Base-by-base conservation (phyloP, 495 filamentous ascomycete species). In the Tuber melanosporum region DNA sequence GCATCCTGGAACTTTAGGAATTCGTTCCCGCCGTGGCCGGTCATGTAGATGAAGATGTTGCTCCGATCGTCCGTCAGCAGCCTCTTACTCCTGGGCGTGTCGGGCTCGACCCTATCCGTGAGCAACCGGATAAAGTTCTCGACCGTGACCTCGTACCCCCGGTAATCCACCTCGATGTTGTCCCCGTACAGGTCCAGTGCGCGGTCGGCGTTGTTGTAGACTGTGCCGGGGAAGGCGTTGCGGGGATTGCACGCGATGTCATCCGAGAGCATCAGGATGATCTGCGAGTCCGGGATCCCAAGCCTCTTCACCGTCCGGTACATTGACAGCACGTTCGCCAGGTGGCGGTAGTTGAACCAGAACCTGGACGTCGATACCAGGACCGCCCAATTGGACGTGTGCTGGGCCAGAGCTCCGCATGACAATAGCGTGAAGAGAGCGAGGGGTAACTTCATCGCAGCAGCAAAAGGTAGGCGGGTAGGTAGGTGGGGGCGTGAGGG, bases 261-360 rank as follows among this genome's bases (percentile, higher is more conserved):
- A 86, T 99, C 95, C 41, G 96, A 95, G 19, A 99, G 91, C 95
- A 99, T 98, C 76, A 99, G 91, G 84, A 99, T 98, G 85, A 99
- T 99, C 83, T 99, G 96, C 32, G 94, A 97, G 85, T 99, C 95
- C 71, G 95, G 95, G 80, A 99, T 99, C 72, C 95, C 95, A 62
- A 99, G 91, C 32, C 95, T 92, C 86, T 99, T 99, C 74, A 99
- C 95, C 80, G 96, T 98, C 81, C 95, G 93, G 87, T 99, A 99
- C 73, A 99, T 89, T 72, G 95, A 98, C 72, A 99, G 91, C 72
- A 97, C 94, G 87, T 99, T 99, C 83, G 96, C 95, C 52, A 99
- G 90, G 83, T 99, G 95, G 66, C 95, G 92, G 86, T 99, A 99
- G 86, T 99, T 99, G 90, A 99, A 99, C 95, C 95, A 99, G 87